Base-by-base conservation (phyloP, 345 rosid genomes). In the Excoecaria agallocha region DNA sequence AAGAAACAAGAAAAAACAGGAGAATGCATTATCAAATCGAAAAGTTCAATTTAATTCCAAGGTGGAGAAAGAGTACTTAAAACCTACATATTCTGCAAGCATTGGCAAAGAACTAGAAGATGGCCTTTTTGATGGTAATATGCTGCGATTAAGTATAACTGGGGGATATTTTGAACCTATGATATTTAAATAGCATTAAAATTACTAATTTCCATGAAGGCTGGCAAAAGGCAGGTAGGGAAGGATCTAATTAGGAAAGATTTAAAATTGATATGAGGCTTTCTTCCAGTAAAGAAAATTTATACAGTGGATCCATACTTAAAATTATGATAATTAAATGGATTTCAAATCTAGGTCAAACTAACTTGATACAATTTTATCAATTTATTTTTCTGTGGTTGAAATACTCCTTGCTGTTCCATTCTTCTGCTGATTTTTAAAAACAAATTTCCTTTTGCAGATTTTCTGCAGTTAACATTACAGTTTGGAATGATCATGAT, bases 401-500 rank as follows among this genome's bases (percentile, higher is more conserved):
- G 16, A 50, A 48, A 19, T 49, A 43, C 22, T 17, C 38, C 46
- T 41, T 22, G 12, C n/a, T n/a, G 30, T 30, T 30, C 30, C 49
- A 35, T 37, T 2, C 67, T 57, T n/a, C 37, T 52, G 52, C 73
- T 68, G 74, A 69, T 59, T 22, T 52, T 16, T 58, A 30, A 16
- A 54, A 41, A 30, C 30, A 30, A 37, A 64, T 66, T 66, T 49
- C 25, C 48, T 0, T 67, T 22, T 85, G 86, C 85, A 90, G 97
- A 94, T 81, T 89, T 83, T 68, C 89, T 94, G 71, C 95, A 86
- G 90, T 78, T 94, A 73, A 87, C 93, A 37, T 85, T 94, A 82
- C 97, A 94, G 77, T 92, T 94, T 67, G 98, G 98, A 81, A 92
- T 88, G 97, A 86, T 92, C 82, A 90, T 92, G 98, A 94, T 94